Conservation (phyloP, 2,329 filamentous ascomycete species). For the Sporothrix globosa region DNA sequence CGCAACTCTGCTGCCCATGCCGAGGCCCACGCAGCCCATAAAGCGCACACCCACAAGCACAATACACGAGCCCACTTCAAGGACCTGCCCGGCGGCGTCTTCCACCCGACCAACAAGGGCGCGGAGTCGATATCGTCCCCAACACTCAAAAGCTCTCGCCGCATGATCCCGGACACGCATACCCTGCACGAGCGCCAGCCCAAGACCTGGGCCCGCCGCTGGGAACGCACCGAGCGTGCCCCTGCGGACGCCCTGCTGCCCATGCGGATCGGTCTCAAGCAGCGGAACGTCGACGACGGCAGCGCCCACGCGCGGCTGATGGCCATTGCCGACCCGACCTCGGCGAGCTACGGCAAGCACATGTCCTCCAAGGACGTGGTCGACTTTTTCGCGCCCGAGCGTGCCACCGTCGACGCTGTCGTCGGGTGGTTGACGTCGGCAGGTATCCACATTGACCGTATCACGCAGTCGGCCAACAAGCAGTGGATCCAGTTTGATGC, state of each 20-base stretch:
- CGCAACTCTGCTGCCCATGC: neutral
- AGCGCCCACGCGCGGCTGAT: constrained; percentile 40
- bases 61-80: neutral
- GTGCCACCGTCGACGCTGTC: constrained; percentile 43
- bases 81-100: constrained; percentile 17
- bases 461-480: constrained; percentile 37
- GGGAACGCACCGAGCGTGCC: constrained; percentile 40
- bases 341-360: constrained; percentile 46
- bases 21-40: neutral
- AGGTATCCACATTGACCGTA: constrained; percentile 40
- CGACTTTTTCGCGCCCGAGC: constrained; percentile 46
- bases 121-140: neutral
- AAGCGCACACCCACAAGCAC: neutral
- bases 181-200: constrained; percentile 43
- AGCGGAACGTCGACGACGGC: constrained; percentile 40
- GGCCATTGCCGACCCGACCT: constrained; percentile 41
- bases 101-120: constrained; percentile 15
- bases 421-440: constrained; percentile 42
- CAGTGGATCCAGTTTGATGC: constrained; percentile 42
- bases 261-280: constrained; percentile 38
- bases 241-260: constrained; percentile 37
- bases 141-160: neutral
- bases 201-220: constrained; percentile 38
- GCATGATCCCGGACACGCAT: constrained; percentile 38
- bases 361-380: constrained; percentile 45